Evolutionary conservation across 2,329 filamentous ascomycete genomes (phyloP).

Genomic region (Pezicula radicicola): DNA sequence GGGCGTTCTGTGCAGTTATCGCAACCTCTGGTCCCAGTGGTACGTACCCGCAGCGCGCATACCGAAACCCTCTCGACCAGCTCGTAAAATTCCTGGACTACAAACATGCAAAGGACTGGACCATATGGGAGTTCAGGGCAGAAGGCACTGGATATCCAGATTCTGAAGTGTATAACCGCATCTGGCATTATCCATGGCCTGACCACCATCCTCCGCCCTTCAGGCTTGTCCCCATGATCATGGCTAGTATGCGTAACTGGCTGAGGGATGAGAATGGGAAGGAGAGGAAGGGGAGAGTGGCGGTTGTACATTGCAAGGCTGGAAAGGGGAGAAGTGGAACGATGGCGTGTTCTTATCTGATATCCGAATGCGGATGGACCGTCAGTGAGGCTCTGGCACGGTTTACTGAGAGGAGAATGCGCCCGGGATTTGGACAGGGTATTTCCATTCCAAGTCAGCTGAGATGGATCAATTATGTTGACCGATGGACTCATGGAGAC

Average conservation of each 20-base stretch:
- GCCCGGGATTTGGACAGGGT: constrained; percentile 81
- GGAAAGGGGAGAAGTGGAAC: constrained; percentile 93
- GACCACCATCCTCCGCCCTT: constrained; percentile 98
- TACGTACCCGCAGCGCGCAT: constrained; percentile 86
- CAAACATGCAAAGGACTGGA: constrained; percentile 82
- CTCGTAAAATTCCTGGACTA: constrained; percentile 85
- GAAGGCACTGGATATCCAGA: constrained; percentile 97
- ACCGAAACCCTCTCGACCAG: constrained; percentile 87
- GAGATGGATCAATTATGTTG: constrained; percentile 83
- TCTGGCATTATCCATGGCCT: constrained; percentile 92
- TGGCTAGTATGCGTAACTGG: constrained; percentile 93
- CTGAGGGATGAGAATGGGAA: constrained; percentile 40
- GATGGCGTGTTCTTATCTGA: constrained; percentile 82
- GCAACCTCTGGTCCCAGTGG: constrained; percentile 80
- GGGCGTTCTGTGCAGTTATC: constrained; percentile 31
- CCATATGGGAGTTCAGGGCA: constrained; percentile 96
- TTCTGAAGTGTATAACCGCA: constrained; percentile 77
- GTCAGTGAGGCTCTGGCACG: constrained; percentile 59
- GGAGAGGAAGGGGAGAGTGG: constrained; percentile 53
- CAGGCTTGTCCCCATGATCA: constrained; percentile 78
- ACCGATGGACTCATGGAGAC: constrained; percentile 72
- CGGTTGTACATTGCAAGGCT: constrained; percentile 95
- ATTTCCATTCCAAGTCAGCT: constrained; percentile 92
- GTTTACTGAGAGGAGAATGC: constrained; percentile 84
- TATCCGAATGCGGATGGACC: constrained; percentile 77